These are phyloP conservation scores for Prinsepia uniflora DNA, from an alignment of 306 rosid species.

Conservation along the genomic window DNA sequence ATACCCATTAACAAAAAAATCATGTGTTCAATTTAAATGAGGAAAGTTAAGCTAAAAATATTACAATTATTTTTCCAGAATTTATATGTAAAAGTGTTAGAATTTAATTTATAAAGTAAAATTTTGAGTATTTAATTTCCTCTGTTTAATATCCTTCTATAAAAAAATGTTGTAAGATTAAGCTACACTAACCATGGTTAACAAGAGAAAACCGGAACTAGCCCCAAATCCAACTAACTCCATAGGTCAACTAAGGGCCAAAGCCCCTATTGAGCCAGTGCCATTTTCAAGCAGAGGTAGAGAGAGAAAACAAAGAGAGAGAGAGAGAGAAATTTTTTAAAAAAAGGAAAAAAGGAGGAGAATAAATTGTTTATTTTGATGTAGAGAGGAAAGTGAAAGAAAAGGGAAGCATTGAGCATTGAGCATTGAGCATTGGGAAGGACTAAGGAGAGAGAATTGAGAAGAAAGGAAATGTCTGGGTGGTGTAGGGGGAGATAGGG, in stretches of 20 bases:
- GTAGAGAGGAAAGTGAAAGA: constrained; percentile 5
- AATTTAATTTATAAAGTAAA: too few species aligned
- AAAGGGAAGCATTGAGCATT: background rate
- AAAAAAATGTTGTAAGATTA: background rate
- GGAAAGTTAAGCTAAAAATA: too few species aligned
- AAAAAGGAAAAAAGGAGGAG: background rate
- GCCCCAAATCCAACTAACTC: background rate
- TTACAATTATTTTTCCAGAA: too few species aligned
- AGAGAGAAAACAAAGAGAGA: constrained; percentile 15
- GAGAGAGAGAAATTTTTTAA: background rate
- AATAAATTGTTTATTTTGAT: constrained; percentile 6
- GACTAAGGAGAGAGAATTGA: background rate
- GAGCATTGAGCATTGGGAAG: constrained; percentile 3
- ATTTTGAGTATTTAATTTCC: too few species aligned
- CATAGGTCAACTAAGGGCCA: constrained; percentile 28
- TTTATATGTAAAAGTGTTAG: too few species aligned
- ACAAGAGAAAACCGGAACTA: background rate
- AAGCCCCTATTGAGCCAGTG: constrained; percentile 22
- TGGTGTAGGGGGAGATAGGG: constrained; percentile 49
- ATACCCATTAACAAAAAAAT: background rate
- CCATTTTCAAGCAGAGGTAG: constrained; percentile 23
- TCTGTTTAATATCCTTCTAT: too few species aligned
- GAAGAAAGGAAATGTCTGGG: constrained; percentile 30
- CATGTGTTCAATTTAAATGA: background rate
- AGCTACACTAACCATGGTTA: constrained; percentile 18